Evolutionary conservation across 441 rosid genomes (phyloP).

Genomic region (Codiaeum variegatum): DNA sequence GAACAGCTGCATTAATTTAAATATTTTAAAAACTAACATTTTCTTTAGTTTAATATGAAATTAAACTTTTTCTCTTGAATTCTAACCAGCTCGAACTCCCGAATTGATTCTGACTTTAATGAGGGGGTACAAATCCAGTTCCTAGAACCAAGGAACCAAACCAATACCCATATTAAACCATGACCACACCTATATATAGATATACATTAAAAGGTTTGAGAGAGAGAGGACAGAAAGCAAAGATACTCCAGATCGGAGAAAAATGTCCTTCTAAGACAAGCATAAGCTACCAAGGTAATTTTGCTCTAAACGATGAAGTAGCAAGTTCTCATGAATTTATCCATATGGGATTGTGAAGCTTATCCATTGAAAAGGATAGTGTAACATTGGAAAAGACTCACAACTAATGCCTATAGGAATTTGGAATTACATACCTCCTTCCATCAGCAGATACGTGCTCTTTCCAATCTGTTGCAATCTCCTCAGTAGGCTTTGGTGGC

Average conservation of each 20-base stretch:
- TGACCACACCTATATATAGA: too few species aligned
- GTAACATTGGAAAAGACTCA: conserved; percentile 6
- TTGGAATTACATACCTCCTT: conserved; percentile 47
- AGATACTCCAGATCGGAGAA: neutral
- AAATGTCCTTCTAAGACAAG: neutral
- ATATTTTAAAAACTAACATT: too few species aligned
- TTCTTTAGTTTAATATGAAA: too few species aligned
- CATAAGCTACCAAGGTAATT: neutral
- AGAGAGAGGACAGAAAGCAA: neutral
- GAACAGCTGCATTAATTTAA: too few species aligned
- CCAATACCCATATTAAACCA: too few species aligned
- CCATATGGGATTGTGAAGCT: neutral
- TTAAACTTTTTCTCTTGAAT: too few species aligned
- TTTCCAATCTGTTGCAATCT: conserved; percentile 57
- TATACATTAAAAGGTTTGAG: neutral
- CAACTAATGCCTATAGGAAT: conserved; percentile 13
- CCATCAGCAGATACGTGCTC: conserved; percentile 80
- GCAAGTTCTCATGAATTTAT: neutral
- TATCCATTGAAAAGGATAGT: neutral
- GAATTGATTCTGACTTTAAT: too few species aligned
- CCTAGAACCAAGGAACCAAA: too few species aligned
- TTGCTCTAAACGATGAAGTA: neutral
- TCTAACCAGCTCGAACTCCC: too few species aligned
- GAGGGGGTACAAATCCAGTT: too few species aligned
- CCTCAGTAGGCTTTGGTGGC: conserved; percentile 34